Base-by-base conservation (phyloP, 2,329 filamentous ascomycete species). In the Dryadomyces sulphureus region DNA sequence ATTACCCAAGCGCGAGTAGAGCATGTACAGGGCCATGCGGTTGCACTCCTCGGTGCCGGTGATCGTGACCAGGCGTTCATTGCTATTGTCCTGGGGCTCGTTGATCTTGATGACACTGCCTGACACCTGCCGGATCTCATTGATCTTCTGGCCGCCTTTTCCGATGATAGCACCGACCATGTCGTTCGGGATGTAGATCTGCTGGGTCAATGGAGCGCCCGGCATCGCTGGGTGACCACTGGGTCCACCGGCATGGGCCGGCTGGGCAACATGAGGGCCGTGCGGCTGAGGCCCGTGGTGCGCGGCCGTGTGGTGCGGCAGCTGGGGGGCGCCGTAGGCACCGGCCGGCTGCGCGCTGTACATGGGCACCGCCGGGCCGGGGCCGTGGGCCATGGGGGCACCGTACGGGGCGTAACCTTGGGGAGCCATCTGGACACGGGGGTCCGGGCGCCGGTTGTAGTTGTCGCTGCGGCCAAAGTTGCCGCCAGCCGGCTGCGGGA, bases 91-190 rank as follows among this genome's bases (percentile, higher is more conserved):
- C 63, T 95, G 92, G 1, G 92, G 92, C 63, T 98, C 92, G 62
- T 98, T 96, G 72, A 98, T 98, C 72, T 98, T 98, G 65, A 98
- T 96, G 41, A 98, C 89, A 66, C 90, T 96, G 55, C 90, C 92
- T 62, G 85, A 93, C 56, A 98, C 79, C 63, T 95, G 88, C 55
- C 92, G 81, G 54, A 98, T 98, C 66, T 98, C 92, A 61, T 98
- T 98, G 73, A 98, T 98, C 76, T 98, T 98, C 47, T 88, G 85
- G 53, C 92, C 92, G 51, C 92, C 92, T 68, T 98, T 98, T 59
- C 92, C 92, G 56, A 98, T 98, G 57, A 98, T 98, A 47, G 92
- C 92, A 52, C 92, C 92, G 45, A 98, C 92, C 92, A 98, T 96
- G 59, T 98, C 92, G 61, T 98, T 98, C 48, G 92, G 92, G 56